Evolutionary conservation across 495 filamentous ascomycete species (phyloP).

Genomic region (Pseudoneurospora amorphoporcata): DNA sequence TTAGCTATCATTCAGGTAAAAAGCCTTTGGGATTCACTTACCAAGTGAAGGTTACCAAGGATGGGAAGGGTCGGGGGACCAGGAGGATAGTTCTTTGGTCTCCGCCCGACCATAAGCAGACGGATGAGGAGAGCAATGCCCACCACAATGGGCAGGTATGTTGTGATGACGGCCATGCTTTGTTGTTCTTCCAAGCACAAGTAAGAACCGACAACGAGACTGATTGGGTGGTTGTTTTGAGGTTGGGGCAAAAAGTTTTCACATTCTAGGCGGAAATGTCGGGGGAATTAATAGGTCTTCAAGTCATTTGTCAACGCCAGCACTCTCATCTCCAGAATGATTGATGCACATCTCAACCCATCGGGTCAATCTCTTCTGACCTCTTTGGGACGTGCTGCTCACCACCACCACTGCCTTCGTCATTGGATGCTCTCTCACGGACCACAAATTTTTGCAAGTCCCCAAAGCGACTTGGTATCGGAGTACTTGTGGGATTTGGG

Average conservation of each 20-base stretch:
- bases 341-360: neutral
- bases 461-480: slow-evolving; percentile 4
- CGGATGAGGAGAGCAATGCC: slow-evolving; percentile 17
- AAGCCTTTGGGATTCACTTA: slow-evolving; percentile 1
- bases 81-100: slow-evolving; percentile 23
- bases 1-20: neutral
- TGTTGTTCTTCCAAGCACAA: neutral
- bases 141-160: slow-evolving; percentile 14
- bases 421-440: neutral
- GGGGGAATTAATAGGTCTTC: neutral
- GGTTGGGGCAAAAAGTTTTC: neutral
- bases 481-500: slow-evolving; percentile 13
- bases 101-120: slow-evolving; percentile 16
- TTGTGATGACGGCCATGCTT: slow-evolving; percentile 13
- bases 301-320: neutral
- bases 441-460: neutral
- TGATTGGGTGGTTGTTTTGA: neutral
- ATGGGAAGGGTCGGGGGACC: slow-evolving; percentile 26
- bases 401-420: neutral
- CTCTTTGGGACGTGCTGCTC: neutral
- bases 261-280: neutral
- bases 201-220: neutral
- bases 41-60: slow-evolving; percentile 26
- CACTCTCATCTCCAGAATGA: neutral
- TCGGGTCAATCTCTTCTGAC: neutral